A percentile compares a stretch with the other conserved stretches of the same genome.
Evolutionary conservation across 2,329 filamentous ascomycete genomes (phyloP).

Genomic region (Aspergillus ibericus): DNA sequence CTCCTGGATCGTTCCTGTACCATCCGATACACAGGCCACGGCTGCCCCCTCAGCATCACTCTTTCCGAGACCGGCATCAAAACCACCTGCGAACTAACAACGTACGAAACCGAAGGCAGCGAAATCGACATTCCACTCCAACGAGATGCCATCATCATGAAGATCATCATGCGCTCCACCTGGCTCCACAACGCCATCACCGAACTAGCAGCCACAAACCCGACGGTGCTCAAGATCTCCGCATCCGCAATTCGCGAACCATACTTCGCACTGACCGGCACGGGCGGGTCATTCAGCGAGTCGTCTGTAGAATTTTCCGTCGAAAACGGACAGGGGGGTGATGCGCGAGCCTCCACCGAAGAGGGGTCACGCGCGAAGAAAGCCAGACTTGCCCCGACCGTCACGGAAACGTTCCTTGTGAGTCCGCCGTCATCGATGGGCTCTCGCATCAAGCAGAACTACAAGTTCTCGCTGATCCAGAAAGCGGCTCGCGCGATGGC

Average conservation of each 20-base stretch:
- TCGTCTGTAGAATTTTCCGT: constrained; percentile 62
- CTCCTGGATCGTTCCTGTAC: constrained; percentile 85
- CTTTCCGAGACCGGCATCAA: constrained; percentile 84
- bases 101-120: constrained; percentile 72
- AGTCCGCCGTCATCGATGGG: constrained; percentile 56
- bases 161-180: constrained; percentile 81
- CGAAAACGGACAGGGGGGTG: constrained; percentile 31
- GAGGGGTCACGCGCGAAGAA: constrained; percentile 28
- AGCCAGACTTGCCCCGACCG: constrained; percentile 42
- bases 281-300: constrained; percentile 59
- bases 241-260: constrained; percentile 62
- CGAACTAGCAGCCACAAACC: constrained; percentile 64
- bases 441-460: constrained; percentile 71
- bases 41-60: constrained; percentile 78
- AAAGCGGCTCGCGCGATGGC: constrained; percentile 90
- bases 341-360: not conserved
- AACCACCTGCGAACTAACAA: constrained; percentile 85
- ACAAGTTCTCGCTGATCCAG: constrained; percentile 84
- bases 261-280: constrained; percentile 71
- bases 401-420: constrained; percentile 55
- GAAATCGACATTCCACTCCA: constrained; percentile 73
- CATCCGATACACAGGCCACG: constrained; percentile 71
- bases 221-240: constrained; percentile 68
- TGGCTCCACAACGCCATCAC: constrained; percentile 54
- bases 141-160: constrained; percentile 75